Evolutionary conservation across 2,329 filamentous ascomycete genomes (phyloP).

Genomic region (Sarocladiaceae sp.): DNA sequence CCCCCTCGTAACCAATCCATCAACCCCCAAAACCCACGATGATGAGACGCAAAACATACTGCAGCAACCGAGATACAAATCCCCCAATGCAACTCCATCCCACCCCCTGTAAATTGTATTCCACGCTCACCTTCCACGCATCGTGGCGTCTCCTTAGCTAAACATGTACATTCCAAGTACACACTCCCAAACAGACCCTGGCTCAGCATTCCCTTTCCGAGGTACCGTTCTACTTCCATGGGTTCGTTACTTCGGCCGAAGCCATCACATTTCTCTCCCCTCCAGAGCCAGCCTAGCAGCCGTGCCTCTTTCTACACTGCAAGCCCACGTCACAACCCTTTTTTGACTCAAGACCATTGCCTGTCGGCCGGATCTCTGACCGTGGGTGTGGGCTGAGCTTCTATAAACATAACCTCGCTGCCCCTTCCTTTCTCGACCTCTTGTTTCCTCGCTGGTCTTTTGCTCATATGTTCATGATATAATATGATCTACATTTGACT

Average conservation of each 20-base stretch:
- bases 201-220: too few relatives aligned
- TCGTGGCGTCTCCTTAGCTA: too few relatives aligned
- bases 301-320: too few relatives aligned
- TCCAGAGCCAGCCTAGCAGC: too few relatives aligned
- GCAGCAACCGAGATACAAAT: too few relatives aligned
- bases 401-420: background rate
- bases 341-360: background rate
- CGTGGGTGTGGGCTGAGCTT: background rate
- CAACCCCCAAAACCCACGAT: too few relatives aligned
- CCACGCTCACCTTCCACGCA: too few relatives aligned
- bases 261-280: background rate
- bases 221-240: background rate
- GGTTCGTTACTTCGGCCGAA: background rate
- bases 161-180: background rate
- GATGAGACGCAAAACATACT: too few relatives aligned
- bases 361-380: background rate
- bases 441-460: background rate
- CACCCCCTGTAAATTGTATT: too few relatives aligned
- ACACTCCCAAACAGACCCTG: too few relatives aligned
- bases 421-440: background rate
- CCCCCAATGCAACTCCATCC: too few relatives aligned
- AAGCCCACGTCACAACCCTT: background rate
- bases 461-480: background rate
- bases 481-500: too few relatives aligned
- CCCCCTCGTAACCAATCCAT: background rate